These are phyloP conservation scores for Colletotrichum sidae DNA, from an alignment of 2,329 filamentous ascomycete genomes.

Conservation along the genomic window DNA sequence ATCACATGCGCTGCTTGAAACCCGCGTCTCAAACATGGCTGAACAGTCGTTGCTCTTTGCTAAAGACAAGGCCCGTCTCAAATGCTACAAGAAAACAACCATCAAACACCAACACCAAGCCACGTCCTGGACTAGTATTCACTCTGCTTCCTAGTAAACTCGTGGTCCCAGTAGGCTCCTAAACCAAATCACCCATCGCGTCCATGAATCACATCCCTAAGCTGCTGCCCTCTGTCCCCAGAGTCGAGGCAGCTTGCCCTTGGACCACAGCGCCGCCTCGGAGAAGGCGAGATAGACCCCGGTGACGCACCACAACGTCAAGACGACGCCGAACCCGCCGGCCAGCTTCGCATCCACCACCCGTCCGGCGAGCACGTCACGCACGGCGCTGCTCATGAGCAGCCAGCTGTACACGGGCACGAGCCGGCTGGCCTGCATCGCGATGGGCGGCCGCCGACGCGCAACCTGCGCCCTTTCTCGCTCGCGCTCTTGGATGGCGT, in stretches of 20 bases:
- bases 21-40: neutral
- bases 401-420: slow-evolving; percentile 59
- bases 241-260: slow-evolving; percentile 25
- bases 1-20: neutral
- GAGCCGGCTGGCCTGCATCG: slow-evolving; percentile 43
- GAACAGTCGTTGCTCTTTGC: neutral
- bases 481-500: slow-evolving; percentile 61
- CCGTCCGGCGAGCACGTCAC: slow-evolving; percentile 48
- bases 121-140: neutral
- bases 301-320: slow-evolving; percentile 61
- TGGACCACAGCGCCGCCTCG: slow-evolving; percentile 54
- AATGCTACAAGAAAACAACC: slow-evolving; percentile 1
- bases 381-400: slow-evolving; percentile 53
- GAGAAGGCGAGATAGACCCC: slow-evolving; percentile 62
- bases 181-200: too few relatives aligned
- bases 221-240: neutral
- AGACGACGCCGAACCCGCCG: slow-evolving; percentile 58
- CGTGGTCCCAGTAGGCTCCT: too few relatives aligned
- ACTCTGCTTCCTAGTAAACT: neutral
- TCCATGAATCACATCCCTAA: neutral
- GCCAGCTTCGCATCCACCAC: slow-evolving; percentile 58
- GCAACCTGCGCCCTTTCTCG: slow-evolving; percentile 42
- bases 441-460: slow-evolving; percentile 30
- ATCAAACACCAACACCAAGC: slow-evolving; percentile 17
- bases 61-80: neutral